These are phyloP conservation scores for Trebouxia sp. DNA, from an alignment of 139 green algal species.

Conservation along the genomic window DNA sequence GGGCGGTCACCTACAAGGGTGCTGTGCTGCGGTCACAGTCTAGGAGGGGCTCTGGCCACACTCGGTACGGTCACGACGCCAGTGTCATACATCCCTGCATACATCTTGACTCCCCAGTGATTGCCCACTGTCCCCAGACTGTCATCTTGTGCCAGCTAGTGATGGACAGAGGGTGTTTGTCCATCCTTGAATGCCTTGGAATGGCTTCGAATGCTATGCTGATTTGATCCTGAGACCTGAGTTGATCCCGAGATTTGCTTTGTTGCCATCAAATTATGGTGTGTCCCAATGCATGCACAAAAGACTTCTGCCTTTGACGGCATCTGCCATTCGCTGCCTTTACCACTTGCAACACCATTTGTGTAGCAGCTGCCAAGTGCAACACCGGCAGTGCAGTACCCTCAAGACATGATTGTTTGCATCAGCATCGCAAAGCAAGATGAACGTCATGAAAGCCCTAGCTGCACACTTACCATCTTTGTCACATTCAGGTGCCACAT, in stretches of 20 bases:
- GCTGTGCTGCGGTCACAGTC: slow-evolving; percentile 41
- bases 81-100: neutral
- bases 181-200: no score
- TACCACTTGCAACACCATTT: no score
- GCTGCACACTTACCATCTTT: neutral
- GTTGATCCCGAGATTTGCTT: no score
- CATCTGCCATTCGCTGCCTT: no score
- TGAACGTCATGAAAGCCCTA: neutral
- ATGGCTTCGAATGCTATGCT: no score
- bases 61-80: slow-evolving; percentile 35
- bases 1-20: slow-evolving; percentile 33
- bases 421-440: neutral
- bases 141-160: neutral
- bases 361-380: neutral
- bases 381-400: neutral
- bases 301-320: no score
- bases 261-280: no score
- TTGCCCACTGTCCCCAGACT: neutral
- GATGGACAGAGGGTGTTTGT: neutral
- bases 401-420: neutral
- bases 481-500: slow-evolving; percentile 28
- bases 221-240: no score
- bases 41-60: slow-evolving; percentile 42
- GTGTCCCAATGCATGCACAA: no score
- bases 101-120: neutral